A percentile compares a stretch with the other conserved stretches of the same genome.
Conservation (phyloP, 768 basidiomycete genomes). For the Sporobolomyces pararoseus region DNA sequence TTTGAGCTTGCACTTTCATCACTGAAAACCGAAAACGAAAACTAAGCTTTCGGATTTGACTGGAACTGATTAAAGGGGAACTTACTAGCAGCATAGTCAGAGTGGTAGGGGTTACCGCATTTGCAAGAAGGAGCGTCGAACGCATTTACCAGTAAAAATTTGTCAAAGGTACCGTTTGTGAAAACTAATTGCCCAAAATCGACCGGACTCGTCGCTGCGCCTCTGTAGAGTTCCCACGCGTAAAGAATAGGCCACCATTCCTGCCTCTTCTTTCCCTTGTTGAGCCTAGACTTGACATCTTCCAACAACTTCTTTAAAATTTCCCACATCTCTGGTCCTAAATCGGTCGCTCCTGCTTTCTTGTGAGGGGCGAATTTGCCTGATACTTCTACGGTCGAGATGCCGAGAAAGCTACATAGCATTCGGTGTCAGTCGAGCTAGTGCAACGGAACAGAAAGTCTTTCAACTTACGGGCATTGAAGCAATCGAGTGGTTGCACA, state of each 20-base stretch:
- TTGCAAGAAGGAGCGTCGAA: not conserved
- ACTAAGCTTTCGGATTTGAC: too few species aligned
- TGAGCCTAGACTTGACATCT: not conserved
- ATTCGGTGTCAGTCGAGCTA: too few species aligned
- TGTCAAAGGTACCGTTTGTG: not conserved
- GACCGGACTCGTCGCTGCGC: not conserved
- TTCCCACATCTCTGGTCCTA: not conserved
- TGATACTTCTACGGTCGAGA: not conserved
- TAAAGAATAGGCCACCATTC: not conserved
- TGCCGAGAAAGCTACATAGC: not conserved
- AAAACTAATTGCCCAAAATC: not conserved
- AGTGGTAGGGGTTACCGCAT: not conserved
- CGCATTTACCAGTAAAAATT: not conserved
- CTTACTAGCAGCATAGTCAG: not conserved
- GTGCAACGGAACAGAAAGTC: not conserved
- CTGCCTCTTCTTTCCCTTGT: not conserved
- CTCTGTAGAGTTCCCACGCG: not conserved
- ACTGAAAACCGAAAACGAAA: not conserved
- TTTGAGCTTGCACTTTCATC: not conserved
- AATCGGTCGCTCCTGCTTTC: not conserved
- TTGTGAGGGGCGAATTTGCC: conserved; percentile 5
- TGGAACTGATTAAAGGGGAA: too few species aligned
- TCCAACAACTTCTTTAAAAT: not conserved
- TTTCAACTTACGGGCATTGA: not conserved
- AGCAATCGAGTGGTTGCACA: not conserved